These are phyloP conservation scores for Glycyrrhiza uralensis DNA, from an alignment of 306 rosid genomes.

Conservation along the genomic window DNA sequence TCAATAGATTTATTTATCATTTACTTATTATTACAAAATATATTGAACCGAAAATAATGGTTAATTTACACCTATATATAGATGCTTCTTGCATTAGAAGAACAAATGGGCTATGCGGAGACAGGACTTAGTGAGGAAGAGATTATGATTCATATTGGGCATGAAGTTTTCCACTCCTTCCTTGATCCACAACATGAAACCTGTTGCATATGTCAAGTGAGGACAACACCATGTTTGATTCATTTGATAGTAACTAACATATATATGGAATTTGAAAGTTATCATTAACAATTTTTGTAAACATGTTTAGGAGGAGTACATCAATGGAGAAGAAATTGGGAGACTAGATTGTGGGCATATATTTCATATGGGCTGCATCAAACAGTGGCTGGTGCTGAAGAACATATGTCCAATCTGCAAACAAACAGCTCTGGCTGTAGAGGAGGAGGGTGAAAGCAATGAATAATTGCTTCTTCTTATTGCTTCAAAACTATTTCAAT, in stretches of 20 bases:
- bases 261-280: no score
- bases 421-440: not conserved
- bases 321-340: constrained; percentile 32
- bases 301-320: constrained; percentile 29
- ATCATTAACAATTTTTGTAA: not conserved
- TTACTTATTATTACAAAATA: not conserved
- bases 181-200: not conserved
- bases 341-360: constrained; percentile 33
- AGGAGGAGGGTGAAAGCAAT: not conserved
- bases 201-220: constrained; percentile 39
- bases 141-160: not conserved
- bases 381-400: constrained; percentile 27
- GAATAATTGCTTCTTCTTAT: not conserved
- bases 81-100: no score
- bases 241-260: not conserved
- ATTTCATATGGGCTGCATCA: constrained; percentile 31
- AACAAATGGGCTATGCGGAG: no score
- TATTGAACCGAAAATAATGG: not conserved
- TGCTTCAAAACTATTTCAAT: no score
- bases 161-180: not conserved
- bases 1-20: not conserved
- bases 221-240: not conserved
- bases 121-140: not conserved
- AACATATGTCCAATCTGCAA: constrained; percentile 43
- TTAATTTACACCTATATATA: not conserved